These are phyloP conservation scores for Xerocomellus chrysenteron DNA, from an alignment of 768 basidiomycete species.

Conservation along the genomic window DNA sequence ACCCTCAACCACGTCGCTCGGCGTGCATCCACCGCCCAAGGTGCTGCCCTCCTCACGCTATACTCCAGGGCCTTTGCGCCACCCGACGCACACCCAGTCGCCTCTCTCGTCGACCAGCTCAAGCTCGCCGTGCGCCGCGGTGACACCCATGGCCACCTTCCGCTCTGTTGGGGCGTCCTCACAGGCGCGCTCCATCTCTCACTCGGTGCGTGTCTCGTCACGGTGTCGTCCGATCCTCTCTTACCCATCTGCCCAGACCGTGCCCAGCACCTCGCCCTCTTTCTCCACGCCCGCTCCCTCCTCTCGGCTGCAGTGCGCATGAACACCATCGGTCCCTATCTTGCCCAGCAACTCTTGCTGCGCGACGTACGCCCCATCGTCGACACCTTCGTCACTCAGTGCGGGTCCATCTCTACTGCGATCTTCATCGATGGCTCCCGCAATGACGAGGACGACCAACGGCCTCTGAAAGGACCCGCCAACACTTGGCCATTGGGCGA, in stretches of 20 bases:
- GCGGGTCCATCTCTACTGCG: constrained; percentile 50
- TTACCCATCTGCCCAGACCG: constrained; percentile 52
- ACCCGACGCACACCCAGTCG: constrained; percentile 7
- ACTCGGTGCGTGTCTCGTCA: constrained; percentile 47
- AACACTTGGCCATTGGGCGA: constrained; percentile 98
- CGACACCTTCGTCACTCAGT: constrained; percentile 47
- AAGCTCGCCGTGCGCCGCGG: constrained; percentile 68
- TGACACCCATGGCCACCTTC: constrained; percentile 76
- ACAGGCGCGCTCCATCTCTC: constrained; percentile 73
- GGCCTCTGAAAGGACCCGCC: constrained; percentile 57
- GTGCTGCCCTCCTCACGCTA: constrained; percentile 87
- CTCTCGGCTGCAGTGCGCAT: constrained; percentile 91
- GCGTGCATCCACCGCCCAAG: constrained; percentile 88
- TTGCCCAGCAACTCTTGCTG: constrained; percentile 82
- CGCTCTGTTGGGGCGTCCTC: constrained; percentile 87
- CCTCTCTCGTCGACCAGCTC: constrained; percentile 58
- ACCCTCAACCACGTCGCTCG: constrained; percentile 87
- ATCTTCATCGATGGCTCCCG: constrained; percentile 24
- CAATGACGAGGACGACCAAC: neutral
- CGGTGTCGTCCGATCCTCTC: neutral
- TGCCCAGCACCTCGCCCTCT: constrained; percentile 84
- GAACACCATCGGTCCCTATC: constrained; percentile 91
- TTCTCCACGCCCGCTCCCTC: constrained; percentile 86
- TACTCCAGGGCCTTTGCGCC: constrained; percentile 83
- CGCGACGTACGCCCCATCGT: constrained; percentile 71